Conservation (phyloP, 1,139 yeast species). For the Yamadazyma oceani region DNA sequence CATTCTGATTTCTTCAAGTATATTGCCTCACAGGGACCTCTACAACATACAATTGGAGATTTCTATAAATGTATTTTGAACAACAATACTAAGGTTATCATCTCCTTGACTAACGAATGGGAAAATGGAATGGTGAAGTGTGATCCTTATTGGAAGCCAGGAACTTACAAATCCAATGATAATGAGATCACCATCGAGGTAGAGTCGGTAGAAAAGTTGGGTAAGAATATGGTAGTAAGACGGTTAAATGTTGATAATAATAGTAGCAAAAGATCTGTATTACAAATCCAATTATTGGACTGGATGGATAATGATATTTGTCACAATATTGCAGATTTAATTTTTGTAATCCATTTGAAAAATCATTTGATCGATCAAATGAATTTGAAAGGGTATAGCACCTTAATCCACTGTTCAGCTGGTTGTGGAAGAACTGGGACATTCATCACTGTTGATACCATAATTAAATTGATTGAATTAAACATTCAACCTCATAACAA, state of each 20-base stretch:
- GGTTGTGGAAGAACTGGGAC: conserved; percentile 95
- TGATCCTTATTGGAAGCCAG: conserved; percentile 55
- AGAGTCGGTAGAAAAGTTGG: conserved; percentile 19
- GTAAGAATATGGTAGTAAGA: conserved; percentile 30
- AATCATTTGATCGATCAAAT: conserved; percentile 25
- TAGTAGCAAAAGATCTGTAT: conserved; percentile 23
- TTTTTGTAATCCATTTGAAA: conserved; percentile 43
- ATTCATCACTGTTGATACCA: conserved; percentile 71
- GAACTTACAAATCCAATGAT: conserved; percentile 41
- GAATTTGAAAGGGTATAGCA: conserved; percentile 31
- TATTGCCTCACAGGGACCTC: conserved; percentile 87
- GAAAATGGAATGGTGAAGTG: conserved; percentile 57
- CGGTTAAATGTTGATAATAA: conserved; percentile 33
- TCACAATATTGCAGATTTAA: conserved; percentile 38
- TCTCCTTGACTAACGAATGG: conserved; percentile 52
- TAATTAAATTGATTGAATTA: conserved; percentile 37
- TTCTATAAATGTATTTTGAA: conserved; percentile 73
- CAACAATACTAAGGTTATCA: conserved; percentile 39
- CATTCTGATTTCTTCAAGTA: conserved; percentile 39
- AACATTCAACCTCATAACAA: conserved; percentile 22
- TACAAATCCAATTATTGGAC: conserved; percentile 49
- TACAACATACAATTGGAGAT: conserved; percentile 72
- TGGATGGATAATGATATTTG: conserved; percentile 58
- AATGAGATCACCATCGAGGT: conserved; percentile 31
- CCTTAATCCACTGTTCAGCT: conserved; percentile 83